phyloP scores from a whole-genome alignment of 371 early-diverging fungal species.

The Cokeromyces recurvatus region DNA sequence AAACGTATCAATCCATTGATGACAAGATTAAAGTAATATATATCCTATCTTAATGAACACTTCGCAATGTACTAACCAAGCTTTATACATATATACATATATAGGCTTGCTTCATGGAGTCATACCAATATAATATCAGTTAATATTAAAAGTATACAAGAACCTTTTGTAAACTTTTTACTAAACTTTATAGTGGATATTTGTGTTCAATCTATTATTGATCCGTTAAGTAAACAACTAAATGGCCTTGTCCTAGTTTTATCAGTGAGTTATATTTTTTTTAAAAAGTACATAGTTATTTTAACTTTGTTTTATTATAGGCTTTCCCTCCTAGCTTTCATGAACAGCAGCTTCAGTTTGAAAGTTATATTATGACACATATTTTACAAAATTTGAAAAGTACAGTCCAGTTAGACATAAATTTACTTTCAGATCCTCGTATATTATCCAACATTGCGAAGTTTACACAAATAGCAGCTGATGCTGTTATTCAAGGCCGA shows the following conservation, averaged over 20 bases:
- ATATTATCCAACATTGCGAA: constrained; percentile 49
- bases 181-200: constrained; percentile 55
- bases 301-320: constrained; percentile 2
- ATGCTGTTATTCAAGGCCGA: constrained; percentile 61
- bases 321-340: constrained; percentile 35
- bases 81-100: too few relatives aligned
- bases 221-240: constrained; percentile 38
- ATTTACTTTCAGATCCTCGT: constrained; percentile 37
- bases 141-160: constrained; percentile 11
- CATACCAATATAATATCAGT: constrained; percentile 9
- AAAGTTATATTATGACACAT: constrained; percentile 56
- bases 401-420: constrained; percentile 38
- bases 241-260: constrained; percentile 42
- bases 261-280: constrained; percentile 25
- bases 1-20: constrained; percentile 26
- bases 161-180: constrained; percentile 34
- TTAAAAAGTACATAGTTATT: neutral
- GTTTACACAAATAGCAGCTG: constrained; percentile 62
- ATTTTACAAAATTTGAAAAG: constrained; percentile 54
- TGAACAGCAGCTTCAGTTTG: constrained; percentile 42
- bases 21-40: constrained; percentile 24
- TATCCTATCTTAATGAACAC: too few relatives aligned
- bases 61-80: too few relatives aligned
- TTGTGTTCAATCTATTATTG: constrained; percentile 52
- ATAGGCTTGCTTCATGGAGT: constrained; percentile 28